Base-by-base conservation (phyloP, 2,329 filamentous ascomycete species). In the Colletotrichum sp. region DNA sequence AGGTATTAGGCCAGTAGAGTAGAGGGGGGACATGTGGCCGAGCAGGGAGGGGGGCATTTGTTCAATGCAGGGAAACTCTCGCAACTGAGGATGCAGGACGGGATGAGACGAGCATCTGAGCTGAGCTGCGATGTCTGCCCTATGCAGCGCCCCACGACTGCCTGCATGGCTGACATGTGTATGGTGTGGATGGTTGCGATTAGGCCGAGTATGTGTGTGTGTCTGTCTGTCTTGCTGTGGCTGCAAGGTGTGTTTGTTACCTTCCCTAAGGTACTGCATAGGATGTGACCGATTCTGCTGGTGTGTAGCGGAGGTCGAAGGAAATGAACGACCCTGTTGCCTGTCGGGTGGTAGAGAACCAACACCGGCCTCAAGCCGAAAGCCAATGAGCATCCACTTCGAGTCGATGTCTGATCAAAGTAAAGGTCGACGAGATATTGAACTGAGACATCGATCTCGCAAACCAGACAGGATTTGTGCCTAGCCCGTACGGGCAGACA, bases 81-180 rank as follows among this genome's bases (percentile, higher is more conserved):
- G 30, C 59, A 16, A 62, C 59, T 62, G 55, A 39, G 16, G 24
- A 13, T 16, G 9, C 26, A 52, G 28, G 24, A 24, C 26, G 30
- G 64, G 64, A 73, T 63, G 57, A 73, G 57, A 73, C 57, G 72
- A 71, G 72, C 49, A 59, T 66, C 72, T 52, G 72, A 66, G 67
- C 72, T 71, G 67, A 16, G 68, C 34, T 59, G 59, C 32, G 44
- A 16, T 71, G 49, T 34, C 66, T 71, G 71, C 49, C 57, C 59
- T 73, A 73, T 57, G 71, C 36, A 28, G 21, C 32, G 60, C 59
- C 44, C 71, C 59, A 57, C 57, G 65, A 62, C 71, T 70, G 21
- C 44, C 60, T 71, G 72, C 60, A 62, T 30, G 34, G 62, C 69
- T 71, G 68, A 67, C 72, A 75, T 60, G 62, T 62, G 59, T 71